phyloP scores from a whole-genome alignment of 108 stramenopile species.

The Skeletonema grethae region DNA sequence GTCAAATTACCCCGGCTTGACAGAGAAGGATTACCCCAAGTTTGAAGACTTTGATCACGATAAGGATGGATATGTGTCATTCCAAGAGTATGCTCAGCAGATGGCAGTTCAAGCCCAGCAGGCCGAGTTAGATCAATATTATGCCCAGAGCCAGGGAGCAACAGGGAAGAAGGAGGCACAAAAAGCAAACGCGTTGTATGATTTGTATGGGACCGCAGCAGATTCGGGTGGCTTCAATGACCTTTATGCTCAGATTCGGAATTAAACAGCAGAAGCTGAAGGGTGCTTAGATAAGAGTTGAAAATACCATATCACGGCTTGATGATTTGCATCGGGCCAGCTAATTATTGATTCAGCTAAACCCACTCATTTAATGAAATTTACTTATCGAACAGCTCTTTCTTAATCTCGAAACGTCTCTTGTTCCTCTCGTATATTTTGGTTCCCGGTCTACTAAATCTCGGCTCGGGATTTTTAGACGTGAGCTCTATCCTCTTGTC shows the following conservation, averaged over 20 bases:
- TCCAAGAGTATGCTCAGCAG: slow-evolving; percentile 91
- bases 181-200: slow-evolving; percentile 47
- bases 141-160: slow-evolving; percentile 47
- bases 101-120: slow-evolving; percentile 87
- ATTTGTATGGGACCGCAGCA: slow-evolving; percentile 47
- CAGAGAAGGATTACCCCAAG: slow-evolving; percentile 92
- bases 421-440: slow-evolving; percentile 10
- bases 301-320: not conserved
- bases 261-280: slow-evolving; percentile 10
- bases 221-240: slow-evolving; percentile 48
- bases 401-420: slow-evolving; percentile 6
- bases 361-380: not conserved
- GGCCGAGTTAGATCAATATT: slow-evolving; percentile 70
- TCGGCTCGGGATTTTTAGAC: not conserved
- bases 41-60: slow-evolving; percentile 97
- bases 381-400: slow-evolving; percentile 3
- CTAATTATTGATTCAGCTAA: too few relatives aligned
- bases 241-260: slow-evolving; percentile 50
- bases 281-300: too few relatives aligned
- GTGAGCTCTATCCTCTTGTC: slow-evolving; percentile 7
- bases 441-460: not conserved
- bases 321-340: not conserved
- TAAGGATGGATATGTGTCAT: slow-evolving; percentile 90
- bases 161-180: slow-evolving; percentile 44
- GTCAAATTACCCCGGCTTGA: slow-evolving; percentile 87